These are phyloP conservation scores for Yamadazyma nakazawae DNA, from an alignment of 805 yeast species.

Conservation along the genomic window DNA sequence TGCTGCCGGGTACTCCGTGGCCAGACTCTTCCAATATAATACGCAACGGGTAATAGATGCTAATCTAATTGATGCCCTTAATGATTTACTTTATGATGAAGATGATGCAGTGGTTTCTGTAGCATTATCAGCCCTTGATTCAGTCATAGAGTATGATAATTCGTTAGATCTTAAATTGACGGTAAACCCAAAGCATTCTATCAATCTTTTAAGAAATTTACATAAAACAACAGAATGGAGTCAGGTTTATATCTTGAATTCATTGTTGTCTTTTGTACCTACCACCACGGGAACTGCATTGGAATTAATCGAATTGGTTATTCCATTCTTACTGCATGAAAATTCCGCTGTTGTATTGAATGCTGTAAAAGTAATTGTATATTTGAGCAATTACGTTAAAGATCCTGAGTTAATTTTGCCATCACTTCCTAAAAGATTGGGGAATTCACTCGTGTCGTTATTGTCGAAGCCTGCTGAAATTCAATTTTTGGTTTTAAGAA, in stretches of 20 bases:
- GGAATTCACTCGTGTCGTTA: slow-evolving; percentile 64
- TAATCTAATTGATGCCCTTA: slow-evolving; percentile 47
- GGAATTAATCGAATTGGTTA: slow-evolving; percentile 55
- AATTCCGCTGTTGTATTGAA: slow-evolving; percentile 80
- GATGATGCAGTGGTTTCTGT: slow-evolving; percentile 64
- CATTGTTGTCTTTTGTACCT: slow-evolving; percentile 70
- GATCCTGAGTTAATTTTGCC: slow-evolving; percentile 56
- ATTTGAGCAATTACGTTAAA: slow-evolving; percentile 67
- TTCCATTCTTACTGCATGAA: slow-evolving; percentile 75
- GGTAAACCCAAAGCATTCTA: slow-evolving; percentile 47
- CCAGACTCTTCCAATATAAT: slow-evolving; percentile 60
- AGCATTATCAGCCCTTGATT: slow-evolving; percentile 64
- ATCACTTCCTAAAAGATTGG: slow-evolving; percentile 52
- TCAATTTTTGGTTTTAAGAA: slow-evolving; percentile 78
- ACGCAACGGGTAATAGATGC: slow-evolving; percentile 41
- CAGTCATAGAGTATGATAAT: slow-evolving; percentile 56
- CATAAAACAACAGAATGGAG: slow-evolving; percentile 62
- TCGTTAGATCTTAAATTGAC: slow-evolving; percentile 43
- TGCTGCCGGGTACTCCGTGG: slow-evolving; percentile 66
- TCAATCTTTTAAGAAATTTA: slow-evolving; percentile 32
- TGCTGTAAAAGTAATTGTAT: slow-evolving; percentile 67
- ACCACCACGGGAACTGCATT: slow-evolving; percentile 63
- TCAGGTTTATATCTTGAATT: slow-evolving; percentile 61
- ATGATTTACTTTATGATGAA: slow-evolving; percentile 52
- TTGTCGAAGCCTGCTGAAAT: slow-evolving; percentile 77